Evolutionary conservation across 345 rosid genomes (phyloP), one percentile per base, ranked within the genome.

Genomic region (sweet orange (Citrus sinensis)): DNA sequence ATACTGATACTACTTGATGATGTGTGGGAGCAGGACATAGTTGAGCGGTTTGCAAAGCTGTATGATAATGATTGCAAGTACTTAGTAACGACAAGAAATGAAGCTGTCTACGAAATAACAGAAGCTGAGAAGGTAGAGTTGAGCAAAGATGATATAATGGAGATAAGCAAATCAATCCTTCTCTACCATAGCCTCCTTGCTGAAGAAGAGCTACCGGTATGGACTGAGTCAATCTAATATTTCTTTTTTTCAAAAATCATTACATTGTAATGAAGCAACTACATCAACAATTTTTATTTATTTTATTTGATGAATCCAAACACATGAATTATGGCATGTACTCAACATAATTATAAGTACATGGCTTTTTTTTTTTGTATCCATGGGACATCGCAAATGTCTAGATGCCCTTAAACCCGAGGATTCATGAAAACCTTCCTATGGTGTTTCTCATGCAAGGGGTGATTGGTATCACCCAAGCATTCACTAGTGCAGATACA

Each of bases 1-100:
- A 39, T 75, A 32, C 27, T 83, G n/a, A 70, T 83, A 67, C 81
- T 83, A 69, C 83, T 83, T 40, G 86, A 83, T 63, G 83, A 83
- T 74, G 83, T 80, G n/a, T 80, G 86, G 83, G 83, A 83, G 81
- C 86, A 83, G 74, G 86, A 83, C 70, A 83, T 83, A 68, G 83
- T 83, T 27, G 83, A 83, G 56, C 66, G 83, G 81, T 83, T 83
- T 74, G 86, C 79, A 3, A 83, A 83, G 78, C 70, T 83, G 60
- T 83, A 80, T 25, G 79, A 83, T 78, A 83, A 83, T 58, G 67
- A 78, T 69, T 83, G 83, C 76, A 77, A 74, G 72, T 80, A 68
- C 76, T 30, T 83, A 27, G 86, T 83, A 70, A 83, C 86, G 25
- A 80, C 86, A 25, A 83, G 86, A 78, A 79, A 83, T 65, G 86